Evolutionary conservation across 2,329 filamentous ascomycete species (phyloP).

Genomic region (Basipetospora sp.): DNA sequence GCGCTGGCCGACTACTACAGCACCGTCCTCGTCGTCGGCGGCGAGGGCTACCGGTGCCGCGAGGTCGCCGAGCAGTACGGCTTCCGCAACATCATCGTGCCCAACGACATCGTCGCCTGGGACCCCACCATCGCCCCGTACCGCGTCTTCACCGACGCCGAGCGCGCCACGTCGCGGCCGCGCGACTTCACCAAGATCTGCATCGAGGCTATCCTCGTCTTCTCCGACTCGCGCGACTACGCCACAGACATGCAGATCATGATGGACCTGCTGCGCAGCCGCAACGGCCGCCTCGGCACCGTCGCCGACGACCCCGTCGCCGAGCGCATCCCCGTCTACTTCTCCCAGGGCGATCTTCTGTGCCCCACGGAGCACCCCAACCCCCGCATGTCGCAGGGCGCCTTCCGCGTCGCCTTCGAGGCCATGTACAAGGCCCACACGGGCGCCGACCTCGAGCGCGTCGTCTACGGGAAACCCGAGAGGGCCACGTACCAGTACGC

Average conservation of each 20-base stretch:
- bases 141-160: slow-evolving; percentile 48
- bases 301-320: slow-evolving; percentile 58
- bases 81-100: slow-evolving; percentile 69
- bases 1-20: slow-evolving; percentile 33
- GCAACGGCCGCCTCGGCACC: slow-evolving; percentile 64
- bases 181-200: slow-evolving; percentile 53
- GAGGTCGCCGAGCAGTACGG: slow-evolving; percentile 35
- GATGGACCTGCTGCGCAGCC: slow-evolving; percentile 66
- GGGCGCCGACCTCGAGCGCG: slow-evolving; percentile 45
- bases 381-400: slow-evolving; percentile 77
- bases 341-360: slow-evolving; percentile 77
- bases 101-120: slow-evolving; percentile 65
- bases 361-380: slow-evolving; percentile 79
- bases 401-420: slow-evolving; percentile 67
- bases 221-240: slow-evolving; percentile 95
- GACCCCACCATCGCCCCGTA: slow-evolving; percentile 76
- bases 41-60: slow-evolving; percentile 47
- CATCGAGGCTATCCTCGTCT: slow-evolving; percentile 82
- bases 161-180: slow-evolving; percentile 41
- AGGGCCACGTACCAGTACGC: slow-evolving; percentile 69
- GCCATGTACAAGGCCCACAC: slow-evolving; percentile 68
- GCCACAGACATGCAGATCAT: slow-evolving; percentile 78
- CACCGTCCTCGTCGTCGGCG: slow-evolving; percentile 64
- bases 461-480: slow-evolving; percentile 71
- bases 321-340: slow-evolving; percentile 63